Evolutionary conservation across 2,329 filamentous ascomycete species (phyloP).

Genomic region (Parasarocladium wereldwijsianum): DNA sequence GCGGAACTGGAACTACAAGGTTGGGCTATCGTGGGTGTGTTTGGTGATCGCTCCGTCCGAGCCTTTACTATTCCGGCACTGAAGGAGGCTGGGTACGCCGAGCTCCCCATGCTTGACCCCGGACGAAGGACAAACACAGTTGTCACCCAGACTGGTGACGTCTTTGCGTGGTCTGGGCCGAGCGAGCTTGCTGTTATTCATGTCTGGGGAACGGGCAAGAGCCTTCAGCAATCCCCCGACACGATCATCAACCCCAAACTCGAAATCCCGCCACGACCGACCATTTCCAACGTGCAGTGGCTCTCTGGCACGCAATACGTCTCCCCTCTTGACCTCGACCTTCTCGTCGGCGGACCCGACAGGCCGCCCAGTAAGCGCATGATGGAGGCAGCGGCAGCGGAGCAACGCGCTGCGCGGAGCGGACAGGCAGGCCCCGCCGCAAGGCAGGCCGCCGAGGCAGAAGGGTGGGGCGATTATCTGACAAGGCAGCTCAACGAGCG

Average conservation of each 20-base stretch:
- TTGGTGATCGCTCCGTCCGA: slow-evolving; percentile 65
- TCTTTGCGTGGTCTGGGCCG: slow-evolving; percentile 79
- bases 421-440: slow-evolving; percentile 11
- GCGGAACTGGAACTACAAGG: slow-evolving; percentile 62
- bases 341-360: slow-evolving; percentile 79
- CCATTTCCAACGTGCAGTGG: slow-evolving; percentile 93
- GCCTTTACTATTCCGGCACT: slow-evolving; percentile 79
- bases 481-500: slow-evolving; percentile 77
- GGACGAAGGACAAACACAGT: slow-evolving; percentile 54
- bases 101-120: slow-evolving; percentile 57
- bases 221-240: slow-evolving; percentile 50
- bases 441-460: slow-evolving; percentile 22
- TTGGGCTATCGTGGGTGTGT: slow-evolving; percentile 68
- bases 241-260: slow-evolving; percentile 65
- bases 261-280: slow-evolving; percentile 63
- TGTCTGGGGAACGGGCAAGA: slow-evolving; percentile 63
- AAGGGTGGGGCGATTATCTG: slow-evolving; percentile 68
- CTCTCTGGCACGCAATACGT: slow-evolving; percentile 89
- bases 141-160: slow-evolving; percentile 64
- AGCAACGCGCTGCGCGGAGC: slow-evolving; percentile 46
- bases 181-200: slow-evolving; percentile 74
- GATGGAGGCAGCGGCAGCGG: slow-evolving; percentile 63
- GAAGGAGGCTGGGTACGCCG: slow-evolving; percentile 62
- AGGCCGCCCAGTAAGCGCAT: slow-evolving; percentile 80
- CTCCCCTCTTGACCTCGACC: slow-evolving; percentile 72